Percentiles rank a stretch among this genome's conserved stretches.
Evolutionary conservation across 148 eudicot species (phyloP).

Genomic region (Chenopodium album): DNA sequence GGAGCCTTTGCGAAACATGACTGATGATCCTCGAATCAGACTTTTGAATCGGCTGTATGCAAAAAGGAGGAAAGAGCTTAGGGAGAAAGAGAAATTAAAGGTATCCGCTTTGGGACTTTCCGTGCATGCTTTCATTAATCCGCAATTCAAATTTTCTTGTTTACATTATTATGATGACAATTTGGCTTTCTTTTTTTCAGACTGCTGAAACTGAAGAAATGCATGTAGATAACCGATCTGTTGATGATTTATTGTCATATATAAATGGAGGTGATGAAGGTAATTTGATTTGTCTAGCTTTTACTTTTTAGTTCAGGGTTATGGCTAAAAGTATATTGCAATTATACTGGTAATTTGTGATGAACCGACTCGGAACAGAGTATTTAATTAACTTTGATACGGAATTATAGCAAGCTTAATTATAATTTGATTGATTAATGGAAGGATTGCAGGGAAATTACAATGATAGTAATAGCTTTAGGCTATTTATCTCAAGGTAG

Average conservation of each 20-base stretch:
- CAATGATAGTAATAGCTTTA: no score
- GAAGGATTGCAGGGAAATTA: no score
- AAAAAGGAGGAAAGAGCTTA: conserved; percentile 77
- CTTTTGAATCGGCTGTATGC: conserved; percentile 87
- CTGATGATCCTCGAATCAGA: conserved; percentile 85
- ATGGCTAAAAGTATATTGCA: not conserved
- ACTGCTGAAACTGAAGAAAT: conserved; percentile 59
- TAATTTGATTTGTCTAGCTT: conserved; percentile 21
- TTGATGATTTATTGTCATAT: conserved; percentile 83
- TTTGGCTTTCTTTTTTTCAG: conserved; percentile 42
- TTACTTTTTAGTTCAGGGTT: not conserved
- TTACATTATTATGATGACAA: conserved; percentile 15
- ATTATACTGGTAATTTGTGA: not conserved
- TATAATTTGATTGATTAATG: no score
- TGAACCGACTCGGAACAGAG: no score
- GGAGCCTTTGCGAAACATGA: conserved; percentile 79
- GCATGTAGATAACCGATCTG: conserved; percentile 73
- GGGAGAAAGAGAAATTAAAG: conserved; percentile 69
- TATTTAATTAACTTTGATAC: no score
- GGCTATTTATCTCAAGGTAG: no score
- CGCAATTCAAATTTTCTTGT: not conserved
- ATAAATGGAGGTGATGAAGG: conserved; percentile 85
- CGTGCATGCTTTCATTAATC: not conserved
- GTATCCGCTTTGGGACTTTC: conserved; percentile 30
- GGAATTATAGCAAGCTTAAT: no score